Evolutionary conservation across 2,329 filamentous ascomycete genomes (phyloP), one percentile per base, ranked within the genome.

Genomic region (Endocalyx cinctus): DNA sequence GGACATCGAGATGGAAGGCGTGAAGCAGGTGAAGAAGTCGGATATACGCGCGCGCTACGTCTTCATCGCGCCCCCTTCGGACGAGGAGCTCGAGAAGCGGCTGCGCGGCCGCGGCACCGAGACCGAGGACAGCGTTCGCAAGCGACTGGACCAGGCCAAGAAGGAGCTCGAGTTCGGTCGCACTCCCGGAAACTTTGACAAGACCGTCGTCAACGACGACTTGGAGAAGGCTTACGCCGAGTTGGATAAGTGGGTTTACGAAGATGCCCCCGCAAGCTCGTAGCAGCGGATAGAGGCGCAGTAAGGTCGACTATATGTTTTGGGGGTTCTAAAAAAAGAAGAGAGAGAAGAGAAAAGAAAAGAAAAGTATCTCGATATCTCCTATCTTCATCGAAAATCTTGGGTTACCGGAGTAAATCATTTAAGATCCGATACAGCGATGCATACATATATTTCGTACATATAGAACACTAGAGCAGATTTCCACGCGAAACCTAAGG

Each of bases 1-100:
- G 47, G 90, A 97, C 59, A 97, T 96, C 56, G 90, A 96, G 72
- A 95, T 96, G 87, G 88, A 95, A 74, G 89, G 89, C 40, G 88
- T 96, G 38, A 95, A 95, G 69, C 89, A 96, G 64, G 85, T 96
- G 53, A 87, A 88, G 61, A 74, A 75, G 42, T 84, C 82, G 31
- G 72, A 72, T 47, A 75, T 89, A 42, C 73, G 80, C 36, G 85
- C 87, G 6, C 79, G 86, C 35, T 95, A 87, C 64, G 64, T 94
- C 46, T 95, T 95, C 62, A 74, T 96, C 41, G 77, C 84, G 22
- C 89, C 89, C 10, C 90, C 89, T 0, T 83, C 76, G 4, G 64
- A 84, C 46, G 78, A 84, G 50, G 72, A 79, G 31, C 70, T 96
- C 23, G 88, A 94, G 67, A 58, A 74, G 52, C 73, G 87, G 25